phyloP scores from a whole-genome alignment of 2,329 filamentous ascomycete genomes.

The Fusarium sp. region DNA sequence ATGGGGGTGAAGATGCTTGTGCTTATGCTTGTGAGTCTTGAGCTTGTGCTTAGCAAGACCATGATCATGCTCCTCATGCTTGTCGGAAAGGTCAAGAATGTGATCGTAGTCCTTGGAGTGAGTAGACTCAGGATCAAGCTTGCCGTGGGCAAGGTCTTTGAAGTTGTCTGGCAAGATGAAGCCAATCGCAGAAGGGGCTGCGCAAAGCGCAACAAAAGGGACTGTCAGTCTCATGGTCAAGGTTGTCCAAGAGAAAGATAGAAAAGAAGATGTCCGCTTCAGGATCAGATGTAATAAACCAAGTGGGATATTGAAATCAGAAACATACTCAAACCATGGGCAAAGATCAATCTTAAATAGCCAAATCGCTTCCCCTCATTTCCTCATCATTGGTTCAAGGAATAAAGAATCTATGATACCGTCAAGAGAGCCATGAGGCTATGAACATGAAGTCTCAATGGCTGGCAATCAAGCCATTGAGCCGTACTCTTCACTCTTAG shows the following conservation, averaged over 20 bases:
- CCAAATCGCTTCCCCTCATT: neutral
- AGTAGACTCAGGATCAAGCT: too few species aligned
- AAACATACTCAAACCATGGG: neutral
- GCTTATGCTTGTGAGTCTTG: constrained; percentile 32
- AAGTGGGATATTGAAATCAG: neutral
- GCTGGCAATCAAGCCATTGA: neutral
- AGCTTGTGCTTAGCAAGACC: constrained; percentile 18
- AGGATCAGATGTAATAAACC: neutral
- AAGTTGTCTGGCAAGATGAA: constrained; percentile 5
- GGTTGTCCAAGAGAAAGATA: neutral
- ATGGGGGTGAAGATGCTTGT: constrained; percentile 34
- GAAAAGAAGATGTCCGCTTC: neutral
- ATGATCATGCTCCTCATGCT: constrained; percentile 22
- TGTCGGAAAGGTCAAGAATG: neutral
- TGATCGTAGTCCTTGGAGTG: neutral
- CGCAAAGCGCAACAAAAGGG: constrained; percentile 42
- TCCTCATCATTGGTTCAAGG: neutral
- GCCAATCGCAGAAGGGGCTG: constrained; percentile 29
- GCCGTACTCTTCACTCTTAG: neutral
- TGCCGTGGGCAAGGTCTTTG: neutral
- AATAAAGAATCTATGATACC: neutral
- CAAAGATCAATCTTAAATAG: constrained; percentile 25
- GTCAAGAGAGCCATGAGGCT: neutral
- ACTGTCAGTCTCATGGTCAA: constrained; percentile 45
- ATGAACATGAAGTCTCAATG: neutral